phyloP scores from a whole-genome alignment of 345 rosid genomes.

The Cardamine resedifolia region DNA sequence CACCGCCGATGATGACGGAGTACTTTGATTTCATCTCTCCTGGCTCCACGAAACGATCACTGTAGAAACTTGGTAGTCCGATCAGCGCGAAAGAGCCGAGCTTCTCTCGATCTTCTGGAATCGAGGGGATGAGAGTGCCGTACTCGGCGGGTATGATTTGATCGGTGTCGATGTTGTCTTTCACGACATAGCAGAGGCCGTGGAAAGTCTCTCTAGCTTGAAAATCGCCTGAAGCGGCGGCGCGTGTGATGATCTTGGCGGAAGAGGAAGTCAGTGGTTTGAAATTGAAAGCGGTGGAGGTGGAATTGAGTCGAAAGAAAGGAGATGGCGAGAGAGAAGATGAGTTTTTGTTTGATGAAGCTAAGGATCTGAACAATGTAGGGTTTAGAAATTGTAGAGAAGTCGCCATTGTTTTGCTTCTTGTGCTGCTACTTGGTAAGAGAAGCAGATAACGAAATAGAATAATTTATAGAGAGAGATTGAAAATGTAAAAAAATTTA shows the following conservation, averaged over 20 bases:
- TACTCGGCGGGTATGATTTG: conserved; percentile 87
- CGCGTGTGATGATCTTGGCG: conserved; percentile 14
- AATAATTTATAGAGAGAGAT: not conserved
- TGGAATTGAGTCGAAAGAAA: conserved; percentile 12
- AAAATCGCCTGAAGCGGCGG: conserved; percentile 9
- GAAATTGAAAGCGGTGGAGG: not conserved
- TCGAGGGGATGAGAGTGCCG: conserved; percentile 74
- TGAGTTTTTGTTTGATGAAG: not conserved
- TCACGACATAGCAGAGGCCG: conserved; percentile 77
- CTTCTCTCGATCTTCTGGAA: conserved; percentile 68
- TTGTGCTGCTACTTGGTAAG: not conserved
- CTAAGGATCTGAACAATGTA: conserved; percentile 21
- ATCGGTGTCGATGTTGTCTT: conserved; percentile 88
- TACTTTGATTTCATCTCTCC: conserved; percentile 54
- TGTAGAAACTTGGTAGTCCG: conserved; percentile 63
- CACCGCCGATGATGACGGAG: conserved; percentile 63
- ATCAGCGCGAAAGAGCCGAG: conserved; percentile 77
- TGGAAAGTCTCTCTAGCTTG: conserved; percentile 43
- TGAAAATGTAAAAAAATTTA: not conserved
- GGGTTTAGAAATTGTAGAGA: conserved; percentile 23
- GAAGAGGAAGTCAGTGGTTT: conserved; percentile 8
- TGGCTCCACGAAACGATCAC: conserved; percentile 56
- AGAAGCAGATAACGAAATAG: not conserved
- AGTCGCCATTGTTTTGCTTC: conserved; percentile 28
- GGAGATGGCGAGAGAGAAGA: not conserved